Evolutionary conservation across 2,329 filamentous ascomycete genomes (phyloP).

Genomic region (Aureobasidium sp.): DNA sequence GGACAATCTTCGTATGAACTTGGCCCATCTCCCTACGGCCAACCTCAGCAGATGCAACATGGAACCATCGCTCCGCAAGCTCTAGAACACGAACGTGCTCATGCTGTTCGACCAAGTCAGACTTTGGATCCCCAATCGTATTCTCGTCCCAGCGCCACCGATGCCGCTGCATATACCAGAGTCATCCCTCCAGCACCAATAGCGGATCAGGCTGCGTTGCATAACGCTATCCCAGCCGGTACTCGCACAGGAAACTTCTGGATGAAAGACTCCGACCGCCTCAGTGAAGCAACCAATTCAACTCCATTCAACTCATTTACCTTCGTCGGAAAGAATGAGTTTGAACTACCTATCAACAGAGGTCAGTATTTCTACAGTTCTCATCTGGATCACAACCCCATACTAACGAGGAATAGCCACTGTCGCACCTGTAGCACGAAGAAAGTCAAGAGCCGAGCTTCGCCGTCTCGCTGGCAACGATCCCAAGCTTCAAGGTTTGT

Average conservation of each 20-base stretch:
- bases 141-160: neutral
- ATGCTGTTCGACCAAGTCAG: neutral
- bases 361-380: constrained; percentile 27
- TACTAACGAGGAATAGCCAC: constrained; percentile 24
- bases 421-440: constrained; percentile 33
- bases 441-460: constrained; percentile 39
- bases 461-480: constrained; percentile 35
- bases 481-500: constrained; percentile 27
- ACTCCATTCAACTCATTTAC: constrained; percentile 35
- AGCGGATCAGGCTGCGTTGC: constrained; percentile 20
- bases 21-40: constrained; percentile 11
- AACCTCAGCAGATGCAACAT: constrained; percentile 14
- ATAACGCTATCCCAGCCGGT: constrained; percentile 22
- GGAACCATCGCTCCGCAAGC: constrained; percentile 25
- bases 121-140: neutral
- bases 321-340: constrained; percentile 33
- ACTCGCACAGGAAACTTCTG: constrained; percentile 29
- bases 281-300: constrained; percentile 37
- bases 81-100: constrained; percentile 17
- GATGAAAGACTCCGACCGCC: constrained; percentile 32
- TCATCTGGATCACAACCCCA: too few species aligned
- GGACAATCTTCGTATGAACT: neutral
- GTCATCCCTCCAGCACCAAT: constrained; percentile 9
- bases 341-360: constrained; percentile 36
- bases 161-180: neutral